Conservation (phyloP, 352 stramenopile genomes). For the Pythium plurisporium region DNA sequence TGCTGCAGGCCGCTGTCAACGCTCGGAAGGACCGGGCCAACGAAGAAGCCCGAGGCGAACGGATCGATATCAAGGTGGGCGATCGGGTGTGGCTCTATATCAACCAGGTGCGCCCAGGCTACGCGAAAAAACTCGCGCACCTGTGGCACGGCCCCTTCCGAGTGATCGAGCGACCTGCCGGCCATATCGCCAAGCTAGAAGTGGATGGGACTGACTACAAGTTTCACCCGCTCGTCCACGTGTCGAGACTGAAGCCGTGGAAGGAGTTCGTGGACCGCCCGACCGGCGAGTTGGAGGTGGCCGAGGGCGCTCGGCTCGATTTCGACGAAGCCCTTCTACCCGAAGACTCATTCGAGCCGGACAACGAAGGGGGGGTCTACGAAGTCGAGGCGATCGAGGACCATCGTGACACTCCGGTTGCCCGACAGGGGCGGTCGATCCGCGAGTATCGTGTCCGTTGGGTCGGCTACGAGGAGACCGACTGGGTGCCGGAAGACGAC, state of each 20-base stretch:
- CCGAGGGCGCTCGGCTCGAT: conserved; percentile 1
- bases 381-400: conserved; percentile 12
- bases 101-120: conserved; percentile 14
- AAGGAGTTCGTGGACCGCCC: background rate
- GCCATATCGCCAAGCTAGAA: conserved; percentile 10
- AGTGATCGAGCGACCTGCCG: conserved; percentile 1
- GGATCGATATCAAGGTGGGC: conserved; percentile 1
- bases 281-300: conserved; percentile 4
- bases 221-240: conserved; percentile 14
- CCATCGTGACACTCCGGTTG: background rate
- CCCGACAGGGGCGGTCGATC: background rate
- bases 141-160: conserved; percentile 25
- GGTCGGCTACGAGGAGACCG: conserved; percentile 15
- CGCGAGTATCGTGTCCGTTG: conserved; percentile 17
- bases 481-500: conserved; percentile 15
- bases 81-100: conserved; percentile 23
- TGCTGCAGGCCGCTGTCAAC: conserved; percentile 11
- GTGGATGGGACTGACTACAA: background rate
- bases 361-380: conserved; percentile 11
- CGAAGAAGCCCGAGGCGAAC: background rate
- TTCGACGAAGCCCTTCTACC: conserved; percentile 24
- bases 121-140: conserved; percentile 18
- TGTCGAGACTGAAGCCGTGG: conserved; percentile 12
- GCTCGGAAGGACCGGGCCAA: background rate
- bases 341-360: conserved; percentile 18